These are phyloP conservation scores for Trichoderma harzianum DNA, from an alignment of 2,329 filamentous ascomycete species.

Conservation along the genomic window DNA sequence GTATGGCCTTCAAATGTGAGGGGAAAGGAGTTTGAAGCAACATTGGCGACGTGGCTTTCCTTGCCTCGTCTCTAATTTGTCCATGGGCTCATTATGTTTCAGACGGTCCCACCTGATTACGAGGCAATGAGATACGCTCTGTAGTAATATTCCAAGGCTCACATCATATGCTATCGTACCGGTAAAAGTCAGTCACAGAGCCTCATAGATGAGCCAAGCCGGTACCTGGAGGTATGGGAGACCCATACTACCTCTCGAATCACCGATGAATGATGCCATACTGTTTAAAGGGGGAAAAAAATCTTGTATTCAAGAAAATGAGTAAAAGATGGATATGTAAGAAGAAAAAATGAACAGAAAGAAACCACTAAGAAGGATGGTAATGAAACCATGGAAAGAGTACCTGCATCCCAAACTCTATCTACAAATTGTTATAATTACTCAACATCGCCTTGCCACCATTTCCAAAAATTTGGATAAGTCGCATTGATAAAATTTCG, in stretches of 20 bases:
- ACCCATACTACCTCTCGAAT: background rate
- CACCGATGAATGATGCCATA: background rate
- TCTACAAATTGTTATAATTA: background rate
- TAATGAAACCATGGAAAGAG: background rate
- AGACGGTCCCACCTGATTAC: background rate
- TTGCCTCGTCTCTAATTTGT: background rate
- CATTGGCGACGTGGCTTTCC: background rate
- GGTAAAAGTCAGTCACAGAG: background rate
- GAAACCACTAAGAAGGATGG: background rate
- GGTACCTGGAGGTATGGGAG: background rate
- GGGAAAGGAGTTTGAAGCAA: background rate
- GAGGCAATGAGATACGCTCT: background rate
- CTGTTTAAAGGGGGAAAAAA: background rate
- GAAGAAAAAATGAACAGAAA: background rate
- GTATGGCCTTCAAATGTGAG: background rate
- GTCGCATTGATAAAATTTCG: background rate
- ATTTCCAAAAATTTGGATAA: background rate
- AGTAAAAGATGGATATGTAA: background rate
- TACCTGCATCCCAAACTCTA: background rate
- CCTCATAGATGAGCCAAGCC: background rate
- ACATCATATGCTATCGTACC: background rate
- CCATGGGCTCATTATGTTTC: background rate
- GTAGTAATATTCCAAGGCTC: background rate
- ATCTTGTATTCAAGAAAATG: background rate
- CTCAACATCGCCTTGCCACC: background rate